Base-by-base conservation (phyloP, 129 eudicot species). In the Logfia minima region DNA sequence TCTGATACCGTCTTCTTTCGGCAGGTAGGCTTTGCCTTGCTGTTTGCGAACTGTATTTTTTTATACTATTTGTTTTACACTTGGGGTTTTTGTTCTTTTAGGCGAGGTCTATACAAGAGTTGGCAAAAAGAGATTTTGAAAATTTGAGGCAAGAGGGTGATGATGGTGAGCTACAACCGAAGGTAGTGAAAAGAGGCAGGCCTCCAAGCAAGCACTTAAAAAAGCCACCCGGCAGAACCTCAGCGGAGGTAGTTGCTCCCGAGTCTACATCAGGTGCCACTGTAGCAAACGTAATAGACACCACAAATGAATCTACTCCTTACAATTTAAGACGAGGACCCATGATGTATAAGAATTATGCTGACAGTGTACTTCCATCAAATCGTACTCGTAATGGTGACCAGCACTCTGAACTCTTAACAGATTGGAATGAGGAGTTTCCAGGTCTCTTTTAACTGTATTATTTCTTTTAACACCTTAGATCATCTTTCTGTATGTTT, bases 81-180 rank as follows among this genome's bases (percentile, higher is more conserved):
- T 14, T 65, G 4, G 23, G 29, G 24, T 48, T 51, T 60, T 43
- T 39, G 45, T 28, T 68, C 19, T 43, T 10, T 60, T 71, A 94
- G 99, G 99, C 99, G 35, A 89, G 88, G 24, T 65, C 97, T 56
- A 95, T 95, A 70, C 96, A 85, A 83, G 99, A 94, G 51, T 83
- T 94, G 80, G 97, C 96, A 23, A 89, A 89, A 81, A 81, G 91
- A 75, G 99, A 94, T 74, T 94, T 94, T 51, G 89, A 87, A 59
- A 89, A 86, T 76, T 70, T 94, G 87, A 89, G 91, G 81, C 91
- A 91, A 78, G 93, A 89, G 77, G 96, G 91, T 66, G 90, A 90
- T 22, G 84, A 86, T 48, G 92, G 90, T 80, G 92, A 89, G 86
- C 85, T 90, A 75, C 97, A 88, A 79, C 97, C 96, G 1, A 91